Evolutionary conservation across 148 eudicot species (phyloP).

Genomic region (Rheum nobile): DNA sequence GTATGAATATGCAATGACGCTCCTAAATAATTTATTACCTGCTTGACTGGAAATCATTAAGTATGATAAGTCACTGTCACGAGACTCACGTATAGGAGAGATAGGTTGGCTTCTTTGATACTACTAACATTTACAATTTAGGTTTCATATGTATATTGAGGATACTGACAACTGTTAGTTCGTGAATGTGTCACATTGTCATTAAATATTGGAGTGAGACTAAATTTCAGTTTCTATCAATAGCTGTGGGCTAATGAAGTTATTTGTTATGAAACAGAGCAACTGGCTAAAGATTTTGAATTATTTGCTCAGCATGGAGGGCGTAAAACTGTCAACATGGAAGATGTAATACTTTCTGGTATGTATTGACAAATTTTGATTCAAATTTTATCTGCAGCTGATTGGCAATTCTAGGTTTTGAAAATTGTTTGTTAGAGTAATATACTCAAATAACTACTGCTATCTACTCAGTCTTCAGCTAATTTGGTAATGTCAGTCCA

Average conservation of each 20-base stretch:
- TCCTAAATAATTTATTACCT: neutral
- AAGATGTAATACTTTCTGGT: constrained; percentile 93
- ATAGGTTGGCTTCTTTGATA: neutral
- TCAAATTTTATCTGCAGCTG: too few relatives aligned
- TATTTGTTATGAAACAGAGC: constrained; percentile 43
- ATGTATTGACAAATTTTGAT: constrained; percentile 8
- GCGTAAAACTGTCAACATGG: constrained; percentile 80
- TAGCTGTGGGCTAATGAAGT: constrained; percentile 1
- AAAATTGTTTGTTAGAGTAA: neutral
- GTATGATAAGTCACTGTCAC: neutral
- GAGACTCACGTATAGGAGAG: neutral
- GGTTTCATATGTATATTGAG: neutral
- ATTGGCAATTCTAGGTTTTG: neutral
- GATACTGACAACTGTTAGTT: neutral
- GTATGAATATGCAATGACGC: neutral
- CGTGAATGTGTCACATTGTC: neutral
- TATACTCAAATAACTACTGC: neutral
- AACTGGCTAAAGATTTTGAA: constrained; percentile 85
- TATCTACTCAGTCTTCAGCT: neutral
- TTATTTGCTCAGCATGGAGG: constrained; percentile 87
- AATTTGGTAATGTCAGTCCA: neutral
- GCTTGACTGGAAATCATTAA: neutral
- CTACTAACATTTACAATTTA: neutral
- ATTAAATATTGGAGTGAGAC: neutral
- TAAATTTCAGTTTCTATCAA: neutral